These are phyloP conservation scores for Cutaneotrichosporon dermatis DNA, from an alignment of 1,284 basidiomycete species.

Conservation along the genomic window DNA sequence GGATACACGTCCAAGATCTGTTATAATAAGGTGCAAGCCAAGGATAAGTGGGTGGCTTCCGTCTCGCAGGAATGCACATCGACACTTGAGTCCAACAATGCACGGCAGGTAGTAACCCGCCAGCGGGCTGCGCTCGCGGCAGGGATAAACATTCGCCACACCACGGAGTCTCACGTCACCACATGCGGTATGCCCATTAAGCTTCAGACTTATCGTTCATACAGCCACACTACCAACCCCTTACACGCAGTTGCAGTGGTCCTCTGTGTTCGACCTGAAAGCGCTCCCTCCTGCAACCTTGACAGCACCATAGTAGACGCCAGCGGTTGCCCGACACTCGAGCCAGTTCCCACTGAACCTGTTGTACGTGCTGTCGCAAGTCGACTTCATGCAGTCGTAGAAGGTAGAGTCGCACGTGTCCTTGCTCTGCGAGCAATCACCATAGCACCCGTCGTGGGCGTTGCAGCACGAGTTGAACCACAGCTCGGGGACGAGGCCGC, in stretches of 20 bases:
- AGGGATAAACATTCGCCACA: too few species aligned
- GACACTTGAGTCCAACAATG: too few species aligned
- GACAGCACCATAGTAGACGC: not conserved
- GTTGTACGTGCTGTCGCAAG: not conserved
- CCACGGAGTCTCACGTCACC: too few species aligned
- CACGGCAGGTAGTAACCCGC: too few species aligned
- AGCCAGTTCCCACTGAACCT: not conserved
- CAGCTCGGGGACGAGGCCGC: not conserved
- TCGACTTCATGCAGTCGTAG: not conserved
- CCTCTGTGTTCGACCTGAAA: not conserved
- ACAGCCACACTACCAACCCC: not conserved
- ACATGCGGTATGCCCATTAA: too few species aligned
- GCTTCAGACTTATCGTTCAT: too few species aligned
- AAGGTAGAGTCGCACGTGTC: not conserved
- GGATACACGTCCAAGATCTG: too few species aligned
- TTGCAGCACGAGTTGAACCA: slow-evolving; percentile 3
- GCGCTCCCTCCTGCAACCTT: not conserved
- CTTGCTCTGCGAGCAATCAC: slow-evolving; percentile 2
- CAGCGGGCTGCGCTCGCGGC: too few species aligned
- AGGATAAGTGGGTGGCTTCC: too few species aligned
- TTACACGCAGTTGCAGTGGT: slow-evolving; percentile 4
- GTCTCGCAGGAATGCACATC: too few species aligned
- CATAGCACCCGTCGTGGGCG: slow-evolving; percentile 5
- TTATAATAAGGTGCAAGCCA: too few species aligned
- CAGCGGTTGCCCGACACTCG: not conserved